These are phyloP conservation scores for Candida verbasci DNA, from an alignment of 805 yeast species.

Conservation along the genomic window DNA sequence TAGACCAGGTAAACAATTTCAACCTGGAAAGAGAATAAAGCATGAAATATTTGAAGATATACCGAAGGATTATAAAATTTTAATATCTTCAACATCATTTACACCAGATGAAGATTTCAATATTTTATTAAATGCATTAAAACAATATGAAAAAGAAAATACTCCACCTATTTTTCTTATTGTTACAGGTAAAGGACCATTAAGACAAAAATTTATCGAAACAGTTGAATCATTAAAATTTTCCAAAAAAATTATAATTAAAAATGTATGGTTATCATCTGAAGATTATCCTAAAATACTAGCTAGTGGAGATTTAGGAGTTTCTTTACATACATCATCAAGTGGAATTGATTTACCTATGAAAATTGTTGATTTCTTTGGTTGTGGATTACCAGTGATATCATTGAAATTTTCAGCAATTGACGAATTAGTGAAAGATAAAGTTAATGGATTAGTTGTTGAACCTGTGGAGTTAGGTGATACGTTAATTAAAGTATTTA, in stretches of 20 bases:
- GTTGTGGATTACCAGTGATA: constrained; percentile 90
- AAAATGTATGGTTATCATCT: constrained; percentile 69
- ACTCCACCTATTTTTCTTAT: constrained; percentile 54
- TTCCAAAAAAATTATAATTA: constrained; percentile 45
- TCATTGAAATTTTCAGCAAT: constrained; percentile 75
- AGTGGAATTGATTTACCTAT: constrained; percentile 94
- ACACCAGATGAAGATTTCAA: constrained; percentile 92
- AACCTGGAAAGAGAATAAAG: constrained; percentile 34
- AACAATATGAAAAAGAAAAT: constrained; percentile 52
- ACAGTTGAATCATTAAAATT: constrained; percentile 42
- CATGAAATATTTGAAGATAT: constrained; percentile 25
- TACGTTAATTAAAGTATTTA: constrained; percentile 22
- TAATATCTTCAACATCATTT: constrained; percentile 87
- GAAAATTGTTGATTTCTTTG: constrained; percentile 96
- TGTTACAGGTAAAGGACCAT: constrained; percentile 98
- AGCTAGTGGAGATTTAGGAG: constrained; percentile 77
- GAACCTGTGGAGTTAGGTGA: constrained; percentile 21
- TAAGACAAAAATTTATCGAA: constrained; percentile 48
- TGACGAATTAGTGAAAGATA: constrained; percentile 67
- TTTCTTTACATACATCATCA: constrained; percentile 86
- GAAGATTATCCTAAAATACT: constrained; percentile 78
- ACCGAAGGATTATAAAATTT: constrained; percentile 47
- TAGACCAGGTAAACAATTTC: constrained; percentile 71
- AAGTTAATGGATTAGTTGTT: constrained; percentile 61
- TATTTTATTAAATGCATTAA: constrained; percentile 64